A percentile compares a stretch with the other conserved stretches of the same genome.
These are phyloP conservation scores for Helicostylum pulchrum DNA, from an alignment of 192 early-diverging fungal genomes.

Conservation along the genomic window DNA sequence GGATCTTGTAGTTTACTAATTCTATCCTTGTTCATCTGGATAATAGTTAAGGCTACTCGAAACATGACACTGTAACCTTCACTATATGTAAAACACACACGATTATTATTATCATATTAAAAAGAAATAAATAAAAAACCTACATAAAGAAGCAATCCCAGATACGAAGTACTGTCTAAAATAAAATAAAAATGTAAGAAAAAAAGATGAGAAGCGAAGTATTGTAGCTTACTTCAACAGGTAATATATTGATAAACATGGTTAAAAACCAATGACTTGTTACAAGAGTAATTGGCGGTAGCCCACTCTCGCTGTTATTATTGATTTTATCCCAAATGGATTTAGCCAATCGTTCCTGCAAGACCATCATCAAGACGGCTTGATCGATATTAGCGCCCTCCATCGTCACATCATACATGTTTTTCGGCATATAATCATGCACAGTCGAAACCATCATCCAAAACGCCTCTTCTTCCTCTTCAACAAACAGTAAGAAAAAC, in stretches of 20 bases:
- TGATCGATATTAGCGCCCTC: conserved; percentile 72
- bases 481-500: conserved; percentile 65
- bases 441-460: conserved; percentile 77
- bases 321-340: conserved; percentile 44
- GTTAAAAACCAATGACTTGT: conserved; percentile 82
- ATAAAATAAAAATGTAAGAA: background rate
- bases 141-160: conserved; percentile 64
- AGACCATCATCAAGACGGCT: conserved; percentile 55
- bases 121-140: background rate
- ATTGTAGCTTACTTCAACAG: conserved; percentile 47
- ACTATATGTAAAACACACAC: conserved; percentile 8
- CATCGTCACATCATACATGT: conserved; percentile 73
- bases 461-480: conserved; percentile 75
- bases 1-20: conserved; percentile 55
- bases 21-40: conserved; percentile 61
- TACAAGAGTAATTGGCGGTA: conserved; percentile 66
- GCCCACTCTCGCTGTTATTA: conserved; percentile 34
- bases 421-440: conserved; percentile 70
- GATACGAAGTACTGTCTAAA: conserved; percentile 48
- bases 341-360: conserved; percentile 45
- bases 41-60: conserved; percentile 65
- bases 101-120: no score
- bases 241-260: conserved; percentile 70
- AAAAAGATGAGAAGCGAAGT: no score
- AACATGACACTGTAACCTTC: conserved; percentile 66